Base-by-base conservation (phyloP, 495 filamentous ascomycete species). In the Aspergillus kassunensis region DNA sequence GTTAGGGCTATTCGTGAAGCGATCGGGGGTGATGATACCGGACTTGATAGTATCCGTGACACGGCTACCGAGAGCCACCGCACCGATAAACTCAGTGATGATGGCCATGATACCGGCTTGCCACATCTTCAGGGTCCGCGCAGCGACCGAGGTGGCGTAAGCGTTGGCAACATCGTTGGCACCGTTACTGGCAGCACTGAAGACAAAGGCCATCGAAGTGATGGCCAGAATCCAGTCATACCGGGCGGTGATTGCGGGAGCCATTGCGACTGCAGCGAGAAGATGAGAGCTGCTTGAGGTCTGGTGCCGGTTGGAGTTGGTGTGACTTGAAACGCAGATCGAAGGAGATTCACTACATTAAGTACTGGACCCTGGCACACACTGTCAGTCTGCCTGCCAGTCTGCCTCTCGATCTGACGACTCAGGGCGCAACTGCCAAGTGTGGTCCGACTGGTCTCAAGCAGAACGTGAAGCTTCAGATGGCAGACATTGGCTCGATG, bases 1-100 rank as follows among this genome's bases (percentile, higher is more conserved):
- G 13, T 80, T 68, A 1, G 58, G 58, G 13, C 79, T 68, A 0
- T 71, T 71, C 0, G 66, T 43, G 60, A 86, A 88, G 13, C 66
- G 59, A 0, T 71, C 49, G 49, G 75, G 75, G 40, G 59, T 60
- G 63, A 89, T 79, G 63, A 89, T 82, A 19, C 80, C 81, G 61
- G 75, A 82, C 46, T 80, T 79, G 71, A 88, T 87, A 24, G 86
- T 88, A 55, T 78, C 75, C 39, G 85, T 81, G 21, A 83, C 80
- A 30, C 82, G 80, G 21, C 76, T 67, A 27, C 85, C 83, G n/a
- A 88, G 76, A 31, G 77, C 77, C 25, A 88, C 67, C 15, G 82
- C 78, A 37, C 86, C 86, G 24, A 75, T 66, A 49, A 88, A 80
- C 65, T 75, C 72, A 0, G 69, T 73, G 41, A 67, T 58, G 19